Percentiles rank a stretch among this genome's conserved stretches.
phyloP scores from a whole-genome alignment of 176 grass and related monocot species.

The Avena insularis region DNA sequence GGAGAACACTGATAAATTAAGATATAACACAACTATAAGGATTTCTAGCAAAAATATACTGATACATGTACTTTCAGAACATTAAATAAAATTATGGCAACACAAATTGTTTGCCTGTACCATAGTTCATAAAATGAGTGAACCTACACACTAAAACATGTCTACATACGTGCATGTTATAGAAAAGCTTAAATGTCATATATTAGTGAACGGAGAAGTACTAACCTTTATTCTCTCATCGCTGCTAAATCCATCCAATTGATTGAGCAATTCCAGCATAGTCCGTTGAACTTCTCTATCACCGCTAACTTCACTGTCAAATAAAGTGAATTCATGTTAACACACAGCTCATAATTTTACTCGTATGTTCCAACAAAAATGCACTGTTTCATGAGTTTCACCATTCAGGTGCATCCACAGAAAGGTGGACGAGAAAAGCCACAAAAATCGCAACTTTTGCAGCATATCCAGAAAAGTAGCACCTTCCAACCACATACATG shows the following conservation, averaged over 20 bases:
- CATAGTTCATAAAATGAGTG: too few relatives aligned
- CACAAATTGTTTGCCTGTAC: not conserved
- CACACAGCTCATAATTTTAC: not conserved
- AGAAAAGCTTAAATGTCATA: too few relatives aligned
- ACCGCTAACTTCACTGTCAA: constrained; percentile 77
- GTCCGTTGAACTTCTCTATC: constrained; percentile 85
- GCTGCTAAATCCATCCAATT: constrained; percentile 83
- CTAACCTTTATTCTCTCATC: constrained; percentile 78
- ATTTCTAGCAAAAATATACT: not conserved
- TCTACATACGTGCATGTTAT: too few relatives aligned
- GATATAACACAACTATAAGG: not conserved
- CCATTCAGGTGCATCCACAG: not conserved
- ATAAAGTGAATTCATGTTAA: constrained; percentile 22
- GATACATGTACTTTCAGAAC: not conserved
- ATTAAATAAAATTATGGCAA: not conserved
- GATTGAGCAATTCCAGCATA: constrained; percentile 85
- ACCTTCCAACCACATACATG: not conserved
- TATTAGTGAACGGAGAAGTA: too few relatives aligned
- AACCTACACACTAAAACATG: too few relatives aligned
- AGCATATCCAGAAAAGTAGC: not conserved
- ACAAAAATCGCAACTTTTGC: not conserved
- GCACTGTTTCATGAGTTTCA: not conserved
- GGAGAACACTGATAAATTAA: not conserved
- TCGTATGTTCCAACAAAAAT: not conserved
- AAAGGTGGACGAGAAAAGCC: not conserved